Conservation (phyloP, 108 stramenopile species). For the Cyclostephanos tholiformis region DNA sequence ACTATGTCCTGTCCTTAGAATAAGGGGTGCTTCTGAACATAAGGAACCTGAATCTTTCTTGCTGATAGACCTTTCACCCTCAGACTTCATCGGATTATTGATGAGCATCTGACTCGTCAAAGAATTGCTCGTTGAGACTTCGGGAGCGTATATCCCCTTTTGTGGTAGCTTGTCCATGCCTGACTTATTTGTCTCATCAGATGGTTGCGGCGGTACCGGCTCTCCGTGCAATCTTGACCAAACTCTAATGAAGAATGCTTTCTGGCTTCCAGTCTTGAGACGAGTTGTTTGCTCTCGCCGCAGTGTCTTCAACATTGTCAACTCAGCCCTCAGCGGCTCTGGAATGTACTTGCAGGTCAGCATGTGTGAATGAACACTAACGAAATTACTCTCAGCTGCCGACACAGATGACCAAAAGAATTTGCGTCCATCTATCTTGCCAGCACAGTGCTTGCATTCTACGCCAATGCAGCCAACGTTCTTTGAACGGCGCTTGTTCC, state of each 20-base stretch:
- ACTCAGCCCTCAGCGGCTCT: slow-evolving; percentile 61
- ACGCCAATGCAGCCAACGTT: slow-evolving; percentile 90
- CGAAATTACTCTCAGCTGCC: slow-evolving; percentile 91
- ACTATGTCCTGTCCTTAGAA: slow-evolving; percentile 9
- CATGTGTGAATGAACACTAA: slow-evolving; percentile 91
- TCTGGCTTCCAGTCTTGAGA: slow-evolving; percentile 85
- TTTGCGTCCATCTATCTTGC: slow-evolving; percentile 86
- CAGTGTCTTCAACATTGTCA: slow-evolving; percentile 71
- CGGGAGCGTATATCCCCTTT: background rate
- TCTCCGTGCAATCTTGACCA: slow-evolving; percentile 76
- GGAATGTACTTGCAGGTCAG: slow-evolving; percentile 81
- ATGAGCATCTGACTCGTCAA: background rate
- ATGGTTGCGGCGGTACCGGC: background rate
- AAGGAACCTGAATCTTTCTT: background rate
- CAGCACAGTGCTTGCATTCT: slow-evolving; percentile 91
- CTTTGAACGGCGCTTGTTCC: slow-evolving; percentile 87
- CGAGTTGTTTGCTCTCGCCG: slow-evolving; percentile 84
- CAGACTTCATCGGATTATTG: background rate
- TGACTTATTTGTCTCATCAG: background rate
- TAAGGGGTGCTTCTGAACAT: slow-evolving; percentile 14
- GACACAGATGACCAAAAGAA: slow-evolving; percentile 93
- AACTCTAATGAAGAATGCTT: slow-evolving; percentile 85
- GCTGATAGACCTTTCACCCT: background rate
- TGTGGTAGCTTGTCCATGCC: background rate
- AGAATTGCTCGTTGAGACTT: background rate